Base-by-base conservation (phyloP, 768 basidiomycete genomes). In the Trametes sanguinea region DNA sequence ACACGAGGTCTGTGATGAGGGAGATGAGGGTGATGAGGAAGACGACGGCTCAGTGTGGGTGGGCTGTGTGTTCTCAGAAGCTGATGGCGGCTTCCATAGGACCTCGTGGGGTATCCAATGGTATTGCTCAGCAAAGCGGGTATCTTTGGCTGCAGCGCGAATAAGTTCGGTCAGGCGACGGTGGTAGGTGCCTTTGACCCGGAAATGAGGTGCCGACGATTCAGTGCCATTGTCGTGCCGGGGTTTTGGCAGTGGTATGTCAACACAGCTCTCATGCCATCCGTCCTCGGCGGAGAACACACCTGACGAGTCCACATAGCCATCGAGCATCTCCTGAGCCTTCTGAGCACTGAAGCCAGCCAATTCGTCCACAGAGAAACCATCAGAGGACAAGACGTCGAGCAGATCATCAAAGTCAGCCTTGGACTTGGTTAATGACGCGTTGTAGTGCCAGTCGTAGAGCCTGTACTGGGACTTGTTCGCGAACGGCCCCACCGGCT, bases 111-210 rank as follows among this genome's bases (percentile, higher is more conserved):
- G 54, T 1, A 43, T 29, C 50, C 51, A 63, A 13, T 57, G 50
- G 11, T 47, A 47, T 6, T 43, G 40, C 9, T 43, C 10, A 4
- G 17, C 46, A 40, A 51, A 56, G 1, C 40, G 40, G 2, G 32
- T 35, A 17, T 60, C 61, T 14, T 54, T 32, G 0, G 43, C 43
- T 8, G 35, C 48, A 35, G 16, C n/a, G 0, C 30, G 37, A 16
- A 64, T 45, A 29, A 55, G 7, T 1, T 37, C 47, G 4, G 32
- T 8, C 6, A 76, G 62, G 0, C 48, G 56, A 0, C 73, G 70
- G 43, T 75, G 68, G 39, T 65, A 61, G 4, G 78, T 22, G 6
- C 73, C 73, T 1, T 60, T 46, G 1, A 80, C 67, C 6, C 64
- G 40, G 50, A 76, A 72, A 0, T 57, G 61, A 0, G 73, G 75